phyloP scores from a whole-genome alignment of 345 rosid species.

The Carallia brachiata region DNA sequence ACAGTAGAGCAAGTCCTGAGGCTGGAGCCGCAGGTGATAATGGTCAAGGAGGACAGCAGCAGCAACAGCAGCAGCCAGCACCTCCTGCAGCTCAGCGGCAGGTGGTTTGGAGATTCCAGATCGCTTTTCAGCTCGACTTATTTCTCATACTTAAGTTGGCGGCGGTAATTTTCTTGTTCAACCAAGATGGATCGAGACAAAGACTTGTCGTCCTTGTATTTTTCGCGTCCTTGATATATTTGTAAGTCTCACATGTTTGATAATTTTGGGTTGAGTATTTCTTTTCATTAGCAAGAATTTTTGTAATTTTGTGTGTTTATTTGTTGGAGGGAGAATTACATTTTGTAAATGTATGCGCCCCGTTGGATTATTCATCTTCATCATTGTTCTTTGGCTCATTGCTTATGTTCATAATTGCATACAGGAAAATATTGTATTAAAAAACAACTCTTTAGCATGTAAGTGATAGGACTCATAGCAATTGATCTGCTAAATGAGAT shows the following conservation, averaged over 20 bases:
- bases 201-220: slow-evolving; percentile 80
- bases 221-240: slow-evolving; percentile 76
- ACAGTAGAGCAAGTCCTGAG: slow-evolving; percentile 37
- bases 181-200: slow-evolving; percentile 98
- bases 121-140: slow-evolving; percentile 89
- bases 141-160: slow-evolving; percentile 89
- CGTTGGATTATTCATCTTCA: no score
- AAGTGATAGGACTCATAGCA: no score
- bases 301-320: not conserved
- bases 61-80: slow-evolving; percentile 56
- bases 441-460: no score
- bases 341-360: no score
- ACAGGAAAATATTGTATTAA: no score
- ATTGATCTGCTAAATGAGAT: no score
- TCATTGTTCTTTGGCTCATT: no score
- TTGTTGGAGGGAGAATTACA: no score
- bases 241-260: slow-evolving; percentile 52
- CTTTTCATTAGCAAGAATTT: not conserved
- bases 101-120: slow-evolving; percentile 85
- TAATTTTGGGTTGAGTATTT: not conserved
- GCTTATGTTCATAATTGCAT: no score
- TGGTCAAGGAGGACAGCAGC: slow-evolving; percentile 46
- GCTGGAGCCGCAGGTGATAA: slow-evolving; percentile 42
- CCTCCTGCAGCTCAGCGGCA: slow-evolving; percentile 66
- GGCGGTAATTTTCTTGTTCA: slow-evolving; percentile 87